These are phyloP conservation scores for Solanum chiquidenum DNA, from an alignment of 257 asterid genomes.

Conservation along the genomic window DNA sequence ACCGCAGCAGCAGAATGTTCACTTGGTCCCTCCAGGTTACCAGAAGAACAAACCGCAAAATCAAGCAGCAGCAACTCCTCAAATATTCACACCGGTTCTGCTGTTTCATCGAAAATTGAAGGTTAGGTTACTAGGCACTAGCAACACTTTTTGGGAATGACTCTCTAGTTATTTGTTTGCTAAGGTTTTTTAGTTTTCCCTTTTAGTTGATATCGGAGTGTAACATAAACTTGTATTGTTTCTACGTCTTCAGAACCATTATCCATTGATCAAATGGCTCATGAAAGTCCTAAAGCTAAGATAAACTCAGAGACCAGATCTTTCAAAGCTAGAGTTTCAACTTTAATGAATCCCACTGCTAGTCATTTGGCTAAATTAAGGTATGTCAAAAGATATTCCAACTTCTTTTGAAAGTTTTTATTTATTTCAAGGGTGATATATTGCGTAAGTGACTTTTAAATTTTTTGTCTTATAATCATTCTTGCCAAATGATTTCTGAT, in stretches of 20 bases:
- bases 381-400: background rate
- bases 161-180: background rate
- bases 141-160: background rate
- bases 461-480: background rate
- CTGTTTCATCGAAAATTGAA: background rate
- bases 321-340: background rate
- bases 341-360: conserved; percentile 6
- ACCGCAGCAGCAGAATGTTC: background rate
- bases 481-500: background rate
- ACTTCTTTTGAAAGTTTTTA: background rate
- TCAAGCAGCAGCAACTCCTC: background rate
- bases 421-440: background rate
- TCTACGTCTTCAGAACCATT: background rate
- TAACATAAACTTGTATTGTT: background rate
- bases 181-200: background rate
- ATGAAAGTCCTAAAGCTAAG: background rate
- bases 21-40: background rate
- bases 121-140: conserved; percentile 1
- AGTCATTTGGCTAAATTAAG: conserved; percentile 1
- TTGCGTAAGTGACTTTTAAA: background rate
- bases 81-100: background rate
- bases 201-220: background rate
- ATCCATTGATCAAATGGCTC: background rate
- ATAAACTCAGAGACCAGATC: background rate
- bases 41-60: background rate